These are phyloP conservation scores for Dactylellina leptospora DNA, from an alignment of 2,329 filamentous ascomycete species.

Conservation along the genomic window DNA sequence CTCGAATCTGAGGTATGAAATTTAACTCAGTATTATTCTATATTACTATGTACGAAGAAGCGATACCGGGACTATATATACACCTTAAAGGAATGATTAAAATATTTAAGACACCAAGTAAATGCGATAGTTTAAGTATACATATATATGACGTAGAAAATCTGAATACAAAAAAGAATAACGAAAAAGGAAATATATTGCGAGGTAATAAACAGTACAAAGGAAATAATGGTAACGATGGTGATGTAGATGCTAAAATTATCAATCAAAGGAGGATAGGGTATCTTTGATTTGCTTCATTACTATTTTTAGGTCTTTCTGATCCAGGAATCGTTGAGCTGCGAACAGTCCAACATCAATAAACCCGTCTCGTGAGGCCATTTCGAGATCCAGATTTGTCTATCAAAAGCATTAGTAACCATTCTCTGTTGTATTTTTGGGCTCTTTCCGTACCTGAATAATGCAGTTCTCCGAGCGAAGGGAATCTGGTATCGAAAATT, in stretches of 20 bases:
- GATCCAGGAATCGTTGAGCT: constrained; percentile 61
- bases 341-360: constrained; percentile 65
- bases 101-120: too few species aligned
- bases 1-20: neutral
- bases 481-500: constrained; percentile 24
- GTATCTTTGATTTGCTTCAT: constrained; percentile 58
- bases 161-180: neutral
- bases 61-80: too few species aligned
- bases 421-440: too few species aligned
- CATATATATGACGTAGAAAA: neutral
- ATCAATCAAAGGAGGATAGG: constrained; percentile 35
- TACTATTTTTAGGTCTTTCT: constrained; percentile 59
- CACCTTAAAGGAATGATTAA: too few species aligned
- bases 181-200: neutral
- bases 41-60: neutral
- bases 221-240: neutral
- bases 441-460: constrained; percentile 26
- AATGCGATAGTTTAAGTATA: neutral
- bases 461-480: constrained; percentile 21
- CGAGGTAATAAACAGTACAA: neutral
- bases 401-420: constrained; percentile 19
- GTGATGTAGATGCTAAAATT: neutral
- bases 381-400: constrained; percentile 46
- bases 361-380: constrained; percentile 38
- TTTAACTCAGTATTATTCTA: neutral